Base-by-base conservation (phyloP, 305 asterid genomes). In the Fraxinus platypoda region DNA sequence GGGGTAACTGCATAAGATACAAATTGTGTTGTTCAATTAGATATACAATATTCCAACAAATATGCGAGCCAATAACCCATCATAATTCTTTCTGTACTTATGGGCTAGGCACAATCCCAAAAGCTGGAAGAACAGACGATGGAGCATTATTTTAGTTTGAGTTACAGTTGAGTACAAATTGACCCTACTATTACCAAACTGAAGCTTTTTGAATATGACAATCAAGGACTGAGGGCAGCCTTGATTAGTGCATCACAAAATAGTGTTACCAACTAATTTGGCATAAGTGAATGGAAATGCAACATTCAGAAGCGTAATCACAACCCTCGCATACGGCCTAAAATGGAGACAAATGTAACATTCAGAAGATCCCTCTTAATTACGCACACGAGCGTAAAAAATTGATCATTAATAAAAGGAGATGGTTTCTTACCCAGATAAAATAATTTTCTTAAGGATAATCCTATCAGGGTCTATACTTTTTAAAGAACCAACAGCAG, bases 401-500 rank as follows among this genome's bases (percentile, higher is more conserved):
- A 68, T 31, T 71, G 38, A 71, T 31, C 23, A 71, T 71, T 30
- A 71, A 12, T 31, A 17, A 71, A 19, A 71, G 28, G 28, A 57
- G 41, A 33, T 17, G 21, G 43, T n/a, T 62, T 66, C 94, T 88
- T 90, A 94, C 99, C 99, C 99, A 1, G 98, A 91, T 83, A 95
- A 87, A 83, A 94, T 95, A 76, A 95, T 93, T 88, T 89, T 95
- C 97, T 95, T 94, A 78, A 95, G 92, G 86, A 89, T 70, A 85
- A 95, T 92, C 87, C 98, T 90, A 83, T 95, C 97, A 30, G 97
- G 90, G 79, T 95, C 95, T 23, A 95, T 90, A 85, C 92, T 89
- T 89, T 86, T 91, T 89, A 95, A 84, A 37, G 99, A 92, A 84
- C 98, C 99, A 33, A 88, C 87, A 82, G 97, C 99, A 80, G 95